Evolutionary conservation across 1,284 basidiomycete species (phyloP).

Genomic region (Heliocybe sulcata): DNA sequence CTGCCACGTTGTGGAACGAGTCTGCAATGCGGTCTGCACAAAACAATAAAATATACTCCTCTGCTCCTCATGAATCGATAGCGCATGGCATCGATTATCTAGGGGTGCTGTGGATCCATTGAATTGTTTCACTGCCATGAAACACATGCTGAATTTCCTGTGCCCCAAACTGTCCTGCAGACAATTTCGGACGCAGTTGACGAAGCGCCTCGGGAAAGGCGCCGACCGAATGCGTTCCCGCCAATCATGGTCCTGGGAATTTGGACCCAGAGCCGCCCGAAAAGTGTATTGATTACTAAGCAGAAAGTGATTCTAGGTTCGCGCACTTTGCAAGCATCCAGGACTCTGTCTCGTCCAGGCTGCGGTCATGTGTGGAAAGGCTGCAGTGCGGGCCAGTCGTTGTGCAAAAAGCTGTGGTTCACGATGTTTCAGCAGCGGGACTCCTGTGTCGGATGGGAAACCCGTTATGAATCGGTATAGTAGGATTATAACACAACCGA

Average conservation of each 20-base stretch:
- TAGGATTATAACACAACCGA: constrained; percentile 78
- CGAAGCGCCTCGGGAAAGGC: not conserved
- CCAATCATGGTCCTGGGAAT: not conserved
- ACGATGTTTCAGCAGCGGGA: constrained; percentile 33
- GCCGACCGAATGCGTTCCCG: not conserved
- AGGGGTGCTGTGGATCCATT: not conserved
- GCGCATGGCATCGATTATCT: not conserved
- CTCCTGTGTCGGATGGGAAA: constrained; percentile 34
- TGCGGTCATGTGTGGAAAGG: not conserved
- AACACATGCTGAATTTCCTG: not conserved
- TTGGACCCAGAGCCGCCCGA: not conserved
- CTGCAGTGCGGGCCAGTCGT: not conserved
- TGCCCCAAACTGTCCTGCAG: not conserved
- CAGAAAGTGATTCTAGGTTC: not conserved
- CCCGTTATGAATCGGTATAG: constrained; percentile 80
- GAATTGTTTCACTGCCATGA: not conserved
- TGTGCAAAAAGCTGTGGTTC: constrained; percentile 13
- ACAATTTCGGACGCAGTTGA: not conserved
- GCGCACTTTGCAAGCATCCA: not conserved
- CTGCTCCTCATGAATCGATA: not conserved
- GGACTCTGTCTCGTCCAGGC: not conserved
- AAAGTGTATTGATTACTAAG: not conserved
- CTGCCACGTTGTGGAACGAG: not conserved
- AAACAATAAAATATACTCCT: not conserved
- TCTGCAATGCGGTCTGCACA: not conserved